These are phyloP conservation scores for Melanogaster broomeanus DNA, from an alignment of 768 basidiomycete species.

Conservation along the genomic window DNA sequence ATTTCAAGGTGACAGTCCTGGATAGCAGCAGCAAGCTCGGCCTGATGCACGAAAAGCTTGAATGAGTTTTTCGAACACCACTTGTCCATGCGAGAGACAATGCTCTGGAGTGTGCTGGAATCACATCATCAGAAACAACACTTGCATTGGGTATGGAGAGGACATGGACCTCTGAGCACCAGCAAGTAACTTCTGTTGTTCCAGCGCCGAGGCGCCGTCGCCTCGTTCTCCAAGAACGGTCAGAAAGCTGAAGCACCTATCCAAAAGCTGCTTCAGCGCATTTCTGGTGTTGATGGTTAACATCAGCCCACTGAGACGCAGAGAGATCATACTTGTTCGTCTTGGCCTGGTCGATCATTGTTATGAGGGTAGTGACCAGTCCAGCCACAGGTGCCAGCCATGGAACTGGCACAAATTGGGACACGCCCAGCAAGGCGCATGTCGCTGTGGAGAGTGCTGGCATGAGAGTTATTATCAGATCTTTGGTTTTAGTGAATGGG, in stretches of 20 bases:
- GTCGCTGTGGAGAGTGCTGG: slow-evolving; percentile 12
- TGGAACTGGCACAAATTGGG: slow-evolving; percentile 51
- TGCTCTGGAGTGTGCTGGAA: slow-evolving; percentile 32
- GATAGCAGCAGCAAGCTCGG: slow-evolving; percentile 45
- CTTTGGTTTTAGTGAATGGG: neutral
- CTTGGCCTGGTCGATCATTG: slow-evolving; percentile 47
- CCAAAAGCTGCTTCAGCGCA: slow-evolving; percentile 45
- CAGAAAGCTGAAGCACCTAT: slow-evolving; percentile 47
- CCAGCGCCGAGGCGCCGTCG: slow-evolving; percentile 27
- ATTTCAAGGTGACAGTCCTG: slow-evolving; percentile 46
- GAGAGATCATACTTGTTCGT: slow-evolving; percentile 44
- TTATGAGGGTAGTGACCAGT: slow-evolving; percentile 42
- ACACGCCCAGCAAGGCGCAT: slow-evolving; percentile 21
- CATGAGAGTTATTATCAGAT: slow-evolving; percentile 5
- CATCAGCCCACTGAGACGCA: neutral
- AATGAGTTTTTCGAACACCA: slow-evolving; percentile 44
- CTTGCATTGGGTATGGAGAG: neutral
- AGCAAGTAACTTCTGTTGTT: slow-evolving; percentile 33
- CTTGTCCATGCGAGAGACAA: slow-evolving; percentile 42
- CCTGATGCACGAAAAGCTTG: slow-evolving; percentile 48
- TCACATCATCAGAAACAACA: slow-evolving; percentile 5
- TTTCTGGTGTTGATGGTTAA: slow-evolving; percentile 30
- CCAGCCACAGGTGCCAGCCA: slow-evolving; percentile 46
- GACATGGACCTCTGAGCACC: slow-evolving; percentile 35
- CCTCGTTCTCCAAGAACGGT: slow-evolving; percentile 38